Evolutionary conservation across 192 early-diverging fungal genomes (phyloP), one percentile per base, ranked within the genome.

Genomic region (Phlyctochytrium planicorne): DNA sequence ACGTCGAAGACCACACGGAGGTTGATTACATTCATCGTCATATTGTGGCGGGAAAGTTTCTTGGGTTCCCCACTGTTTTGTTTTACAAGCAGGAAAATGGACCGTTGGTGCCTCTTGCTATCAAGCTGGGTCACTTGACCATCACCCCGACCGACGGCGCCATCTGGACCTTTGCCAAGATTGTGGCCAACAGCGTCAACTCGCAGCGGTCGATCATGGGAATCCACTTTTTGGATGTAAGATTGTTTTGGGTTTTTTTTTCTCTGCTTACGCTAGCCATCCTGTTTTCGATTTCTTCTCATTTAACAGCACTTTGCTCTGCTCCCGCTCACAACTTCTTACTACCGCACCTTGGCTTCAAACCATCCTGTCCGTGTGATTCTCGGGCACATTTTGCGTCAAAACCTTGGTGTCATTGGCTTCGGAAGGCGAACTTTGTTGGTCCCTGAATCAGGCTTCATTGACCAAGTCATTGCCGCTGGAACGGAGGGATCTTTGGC

Each of bases 271-370:
- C n/a, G n/a, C n/a, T n/a, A n/a, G n/a, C n/a, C n/a, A n/a, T n/a
- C n/a, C n/a, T n/a, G n/a, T n/a, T n/a, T n/a, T n/a, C n/a, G n/a
- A n/a, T n/a, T n/a, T n/a, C n/a, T n/a, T n/a, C n/a, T n/a, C n/a
- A n/a, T n/a, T n/a, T n/a, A n/a, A n/a, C n/a, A 47, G 40, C 40
- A 47, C 40, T 47, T 47, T 47, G 40, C 40, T 47, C 6, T 47
- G 40, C 10, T 47, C 40, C 40, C 40, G 10, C 40, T 47, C 40
- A 47, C 40, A 6, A 47, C 40, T 20, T 47, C 40, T 47, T 47
- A 47, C 40, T 20, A 47, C 40, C 40, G 40, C 20, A 47, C 6
- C 6, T 20, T 47, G 40, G 40, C 40, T 14, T 47, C 40, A 47
- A 47, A 47, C 20, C 40, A 47, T 47, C 40, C 40, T 20, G 20